Evolutionary conservation across 805 yeast species (phyloP).

Genomic region (Lachancea meyersii): DNA sequence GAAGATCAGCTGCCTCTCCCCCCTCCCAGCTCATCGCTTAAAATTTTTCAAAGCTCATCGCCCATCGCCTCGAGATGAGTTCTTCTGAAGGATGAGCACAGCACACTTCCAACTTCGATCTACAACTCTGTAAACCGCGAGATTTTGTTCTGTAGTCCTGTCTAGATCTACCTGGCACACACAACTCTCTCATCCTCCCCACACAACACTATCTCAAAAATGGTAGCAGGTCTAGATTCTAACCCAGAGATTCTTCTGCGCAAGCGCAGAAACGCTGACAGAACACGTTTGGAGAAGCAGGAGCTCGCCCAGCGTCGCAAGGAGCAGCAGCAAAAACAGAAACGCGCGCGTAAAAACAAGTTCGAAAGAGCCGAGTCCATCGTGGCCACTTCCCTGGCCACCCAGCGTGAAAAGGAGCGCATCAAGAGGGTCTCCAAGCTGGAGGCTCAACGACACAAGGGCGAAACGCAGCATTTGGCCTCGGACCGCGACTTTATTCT

Average conservation of each 20-base stretch:
- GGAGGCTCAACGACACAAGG: slow-evolving; percentile 36
- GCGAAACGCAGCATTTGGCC: slow-evolving; percentile 23
- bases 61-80: no score
- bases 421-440: slow-evolving; percentile 54
- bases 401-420: slow-evolving; percentile 63
- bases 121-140: no score
- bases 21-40: no score
- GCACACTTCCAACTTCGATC: no score
- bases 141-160: no score
- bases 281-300: slow-evolving; percentile 66
- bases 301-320: slow-evolving; percentile 51
- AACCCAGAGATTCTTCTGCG: slow-evolving; percentile 73
- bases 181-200: no score
- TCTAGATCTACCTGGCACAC: no score
- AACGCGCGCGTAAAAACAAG: slow-evolving; percentile 41
- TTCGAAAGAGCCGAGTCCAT: slow-evolving; percentile 72
- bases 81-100: no score
- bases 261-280: slow-evolving; percentile 74
- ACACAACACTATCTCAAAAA: no score
- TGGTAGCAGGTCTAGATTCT: slow-evolving; percentile 38
- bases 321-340: slow-evolving; percentile 40
- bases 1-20: no score
- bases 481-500: slow-evolving; percentile 33
- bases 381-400: slow-evolving; percentile 58
- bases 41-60: no score